These are phyloP conservation scores for Kentomonas sorsogonicus DNA, from an alignment of 208 protist species.

Conservation along the genomic window DNA sequence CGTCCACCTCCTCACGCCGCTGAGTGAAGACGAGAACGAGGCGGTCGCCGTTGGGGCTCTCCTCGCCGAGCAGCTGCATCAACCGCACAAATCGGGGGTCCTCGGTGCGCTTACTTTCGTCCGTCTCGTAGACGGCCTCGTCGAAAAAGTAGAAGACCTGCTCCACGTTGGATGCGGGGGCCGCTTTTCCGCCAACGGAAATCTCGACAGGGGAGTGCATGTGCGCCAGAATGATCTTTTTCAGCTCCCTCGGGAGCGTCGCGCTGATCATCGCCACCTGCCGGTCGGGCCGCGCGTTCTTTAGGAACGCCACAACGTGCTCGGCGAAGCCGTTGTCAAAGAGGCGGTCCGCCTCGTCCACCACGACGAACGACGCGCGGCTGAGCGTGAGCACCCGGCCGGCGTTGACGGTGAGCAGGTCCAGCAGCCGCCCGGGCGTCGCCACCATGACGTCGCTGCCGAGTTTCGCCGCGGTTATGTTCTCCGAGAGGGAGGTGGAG, in stretches of 20 bases:
- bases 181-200: slow-evolving; percentile 77
- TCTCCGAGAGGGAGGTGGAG: slow-evolving; percentile 60
- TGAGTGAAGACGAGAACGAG: slow-evolving; percentile 91
- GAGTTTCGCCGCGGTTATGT: slow-evolving; percentile 55
- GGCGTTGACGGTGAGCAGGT: slow-evolving; percentile 84
- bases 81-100: slow-evolving; percentile 72
- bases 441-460: slow-evolving; percentile 80
- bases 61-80: slow-evolving; percentile 84
- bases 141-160: slow-evolving; percentile 90
- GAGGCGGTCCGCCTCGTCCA: slow-evolving; percentile 93
- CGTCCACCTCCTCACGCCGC: slow-evolving; percentile 86
- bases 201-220: slow-evolving; percentile 83
- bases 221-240: slow-evolving; percentile 59
- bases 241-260: slow-evolving; percentile 89
- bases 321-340: slow-evolving; percentile 93
- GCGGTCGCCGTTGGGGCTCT: slow-evolving; percentile 48
- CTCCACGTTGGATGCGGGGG: slow-evolving; percentile 83
- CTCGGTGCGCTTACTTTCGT: slow-evolving; percentile 40
- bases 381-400: slow-evolving; percentile 53
- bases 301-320: slow-evolving; percentile 87
- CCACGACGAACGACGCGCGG: slow-evolving; percentile 79
- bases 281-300: slow-evolving; percentile 84
- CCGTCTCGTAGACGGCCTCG: slow-evolving; percentile 74
- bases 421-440: slow-evolving; percentile 83
- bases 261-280: slow-evolving; percentile 89